These are phyloP conservation scores for Pterula multifida DNA, from an alignment of 1,284 basidiomycete genomes.

Conservation along the genomic window DNA sequence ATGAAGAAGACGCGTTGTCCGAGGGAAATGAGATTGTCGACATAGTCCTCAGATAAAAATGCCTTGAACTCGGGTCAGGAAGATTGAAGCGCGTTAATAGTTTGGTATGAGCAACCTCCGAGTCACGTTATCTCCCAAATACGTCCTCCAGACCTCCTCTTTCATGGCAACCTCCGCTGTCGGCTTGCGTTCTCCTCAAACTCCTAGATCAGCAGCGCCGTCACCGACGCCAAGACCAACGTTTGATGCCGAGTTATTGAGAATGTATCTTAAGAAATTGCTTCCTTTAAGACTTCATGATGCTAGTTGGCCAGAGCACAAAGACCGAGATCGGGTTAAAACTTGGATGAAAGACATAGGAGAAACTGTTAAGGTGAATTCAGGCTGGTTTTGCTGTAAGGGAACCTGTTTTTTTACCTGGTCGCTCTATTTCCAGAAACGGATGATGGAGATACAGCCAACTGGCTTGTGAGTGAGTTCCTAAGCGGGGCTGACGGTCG, in stretches of 20 bases:
- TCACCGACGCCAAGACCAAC: constrained; percentile 42
- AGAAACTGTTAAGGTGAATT: constrained; percentile 52
- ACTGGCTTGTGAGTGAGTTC: constrained; percentile 54
- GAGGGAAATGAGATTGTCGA: constrained; percentile 29
- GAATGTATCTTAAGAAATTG: constrained; percentile 69
- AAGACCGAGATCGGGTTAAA: constrained; percentile 57
- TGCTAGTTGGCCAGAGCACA: constrained; percentile 51
- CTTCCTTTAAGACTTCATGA: constrained; percentile 53
- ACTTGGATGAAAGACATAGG: constrained; percentile 73
- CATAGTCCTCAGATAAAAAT: constrained; percentile 16
- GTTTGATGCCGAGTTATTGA: constrained; percentile 63
- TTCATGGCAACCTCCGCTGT: constrained; percentile 19
- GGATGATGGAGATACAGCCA: constrained; percentile 72
- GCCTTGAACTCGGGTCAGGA: neutral
- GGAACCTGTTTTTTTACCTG: neutral
- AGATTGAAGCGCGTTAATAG: neutral
- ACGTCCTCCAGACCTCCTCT: too few species aligned
- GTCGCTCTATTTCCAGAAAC: constrained; percentile 18
- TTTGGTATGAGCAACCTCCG: neutral
- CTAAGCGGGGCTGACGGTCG: neutral
- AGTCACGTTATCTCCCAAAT: constrained; percentile 1
- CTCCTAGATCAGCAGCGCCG: constrained; percentile 10
- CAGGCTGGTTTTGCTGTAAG: neutral
- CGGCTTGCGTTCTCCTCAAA: constrained; percentile 29
- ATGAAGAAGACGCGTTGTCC: constrained; percentile 19